A percentile compares a stretch with the other conserved stretches of the same genome.
Evolutionary conservation across 495 filamentous ascomycete genomes (phyloP).

Genomic region (Xylaria palmicola): DNA sequence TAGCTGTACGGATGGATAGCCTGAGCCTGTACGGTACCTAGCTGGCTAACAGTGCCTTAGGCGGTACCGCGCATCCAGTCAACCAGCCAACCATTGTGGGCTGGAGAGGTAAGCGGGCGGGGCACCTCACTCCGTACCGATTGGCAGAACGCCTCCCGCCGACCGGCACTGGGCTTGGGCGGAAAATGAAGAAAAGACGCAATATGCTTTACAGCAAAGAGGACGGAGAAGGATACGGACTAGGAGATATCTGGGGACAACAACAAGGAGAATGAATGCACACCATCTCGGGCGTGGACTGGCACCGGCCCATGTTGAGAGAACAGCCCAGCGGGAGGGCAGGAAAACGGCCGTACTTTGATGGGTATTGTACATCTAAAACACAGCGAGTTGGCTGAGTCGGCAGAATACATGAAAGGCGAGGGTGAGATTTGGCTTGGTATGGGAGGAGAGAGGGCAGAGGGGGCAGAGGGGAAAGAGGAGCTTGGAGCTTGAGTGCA

Average conservation of each 20-base stretch:
- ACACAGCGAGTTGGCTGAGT: constrained; percentile 10
- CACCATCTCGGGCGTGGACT: neutral
- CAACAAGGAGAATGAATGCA: neutral
- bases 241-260: neutral
- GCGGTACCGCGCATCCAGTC: constrained; percentile 12
- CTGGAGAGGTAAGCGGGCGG: constrained; percentile 11
- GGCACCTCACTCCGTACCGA: constrained; percentile 12
- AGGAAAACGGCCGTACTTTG: neutral
- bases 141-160: constrained; percentile 12
- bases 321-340: neutral
- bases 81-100: constrained; percentile 7
- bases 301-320: neutral
- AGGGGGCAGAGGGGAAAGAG: constrained; percentile 9
- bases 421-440: constrained; percentile 12
- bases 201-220: neutral
- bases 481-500: constrained; percentile 5
- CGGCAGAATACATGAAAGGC: neutral
- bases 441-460: neutral
- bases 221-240: neutral
- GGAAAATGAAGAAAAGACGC: neutral
- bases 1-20: neutral
- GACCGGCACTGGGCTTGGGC: neutral
- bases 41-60: constrained; percentile 5
- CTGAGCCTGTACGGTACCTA: neutral
- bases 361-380: constrained; percentile 6